A percentile compares a stretch with the other conserved stretches of the same genome.
Evolutionary conservation across 768 basidiomycete species (phyloP).

Genomic region (Xerocomellus amylosporus): DNA sequence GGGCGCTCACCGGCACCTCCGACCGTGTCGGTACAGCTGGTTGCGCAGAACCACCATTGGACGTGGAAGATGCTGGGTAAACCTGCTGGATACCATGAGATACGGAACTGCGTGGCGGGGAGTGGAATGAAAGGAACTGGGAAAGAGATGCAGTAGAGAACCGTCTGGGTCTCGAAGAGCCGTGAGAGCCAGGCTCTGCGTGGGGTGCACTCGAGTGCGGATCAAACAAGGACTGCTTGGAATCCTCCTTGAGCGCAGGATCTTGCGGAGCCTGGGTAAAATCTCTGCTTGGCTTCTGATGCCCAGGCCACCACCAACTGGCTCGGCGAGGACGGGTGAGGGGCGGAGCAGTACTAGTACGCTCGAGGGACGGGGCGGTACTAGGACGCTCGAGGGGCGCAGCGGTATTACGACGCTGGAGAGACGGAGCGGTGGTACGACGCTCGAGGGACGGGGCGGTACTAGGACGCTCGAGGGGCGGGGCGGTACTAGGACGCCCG

Average conservation of each 20-base stretch:
- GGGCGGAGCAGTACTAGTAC: neutral
- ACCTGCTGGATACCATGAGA: slow-evolving; percentile 23
- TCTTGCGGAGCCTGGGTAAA: slow-evolving; percentile 10
- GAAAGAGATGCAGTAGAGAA: slow-evolving; percentile 26
- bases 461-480: slow-evolving; percentile 8
- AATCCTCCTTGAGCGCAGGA: slow-evolving; percentile 20
- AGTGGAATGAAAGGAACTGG: slow-evolving; percentile 25
- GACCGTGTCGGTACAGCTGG: slow-evolving; percentile 25
- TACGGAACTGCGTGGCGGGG: slow-evolving; percentile 11
- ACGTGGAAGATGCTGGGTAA: slow-evolving; percentile 1
- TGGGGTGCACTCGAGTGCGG: neutral
- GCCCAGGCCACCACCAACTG: slow-evolving; percentile 31
- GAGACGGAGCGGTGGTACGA: neutral
- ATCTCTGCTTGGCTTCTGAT: slow-evolving; percentile 25
- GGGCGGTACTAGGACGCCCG: slow-evolving; percentile 11
- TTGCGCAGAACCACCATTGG: slow-evolving; percentile 11
- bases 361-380: neutral
- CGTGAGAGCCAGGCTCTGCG: slow-evolving; percentile 1
- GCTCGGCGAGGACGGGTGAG: slow-evolving; percentile 17
- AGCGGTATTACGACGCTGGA: slow-evolving; percentile 5
- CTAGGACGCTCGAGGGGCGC: slow-evolving; percentile 3
- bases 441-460: no score
- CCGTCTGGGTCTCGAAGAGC: slow-evolving; percentile 21
- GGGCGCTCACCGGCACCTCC: slow-evolving; percentile 31
- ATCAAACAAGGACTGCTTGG: neutral